These are phyloP conservation scores for Teunomyces kruisii DNA, from an alignment of 805 yeast species.

Conservation along the genomic window DNA sequence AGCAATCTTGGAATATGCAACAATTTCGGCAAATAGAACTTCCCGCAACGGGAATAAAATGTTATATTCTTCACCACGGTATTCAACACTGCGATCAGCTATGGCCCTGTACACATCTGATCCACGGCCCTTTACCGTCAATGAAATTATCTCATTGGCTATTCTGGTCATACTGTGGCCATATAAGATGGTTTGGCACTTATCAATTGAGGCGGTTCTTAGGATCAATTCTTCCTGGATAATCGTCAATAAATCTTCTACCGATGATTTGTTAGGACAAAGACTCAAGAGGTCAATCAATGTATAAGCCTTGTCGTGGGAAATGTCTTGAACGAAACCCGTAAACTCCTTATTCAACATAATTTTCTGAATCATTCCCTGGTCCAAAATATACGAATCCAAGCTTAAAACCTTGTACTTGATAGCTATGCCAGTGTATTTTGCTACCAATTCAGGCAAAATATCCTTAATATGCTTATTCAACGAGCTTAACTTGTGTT, in stretches of 20 bases:
- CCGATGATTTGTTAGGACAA: slow-evolving; percentile 57
- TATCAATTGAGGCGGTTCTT: slow-evolving; percentile 43
- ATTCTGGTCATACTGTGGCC: slow-evolving; percentile 81
- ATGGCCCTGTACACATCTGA: slow-evolving; percentile 54
- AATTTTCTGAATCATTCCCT: slow-evolving; percentile 29
- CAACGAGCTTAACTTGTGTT: slow-evolving; percentile 18
- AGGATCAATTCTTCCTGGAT: slow-evolving; percentile 49
- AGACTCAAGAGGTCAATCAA: slow-evolving; percentile 36
- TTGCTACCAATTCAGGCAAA: slow-evolving; percentile 15
- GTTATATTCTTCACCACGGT: slow-evolving; percentile 33
- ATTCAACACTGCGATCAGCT: slow-evolving; percentile 40
- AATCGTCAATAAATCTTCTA: slow-evolving; percentile 57
- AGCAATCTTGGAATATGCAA: slow-evolving; percentile 48
- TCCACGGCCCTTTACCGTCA: slow-evolving; percentile 88
- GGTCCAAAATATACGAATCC: slow-evolving; percentile 36
- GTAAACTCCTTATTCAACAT: slow-evolving; percentile 30
- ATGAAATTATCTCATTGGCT: slow-evolving; percentile 75
- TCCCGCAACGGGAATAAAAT: slow-evolving; percentile 75
- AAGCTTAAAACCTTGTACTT: slow-evolving; percentile 44
- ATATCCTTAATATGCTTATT: slow-evolving; percentile 15
- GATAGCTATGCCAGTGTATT: slow-evolving; percentile 21
- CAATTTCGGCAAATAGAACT: slow-evolving; percentile 65
- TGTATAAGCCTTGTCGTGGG: slow-evolving; percentile 10
- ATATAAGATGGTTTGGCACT: slow-evolving; percentile 59
- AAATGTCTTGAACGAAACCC: slow-evolving; percentile 11